Evolutionary conservation across 441 rosid species (phyloP).

Genomic region (Pelargonium citronellum): DNA sequence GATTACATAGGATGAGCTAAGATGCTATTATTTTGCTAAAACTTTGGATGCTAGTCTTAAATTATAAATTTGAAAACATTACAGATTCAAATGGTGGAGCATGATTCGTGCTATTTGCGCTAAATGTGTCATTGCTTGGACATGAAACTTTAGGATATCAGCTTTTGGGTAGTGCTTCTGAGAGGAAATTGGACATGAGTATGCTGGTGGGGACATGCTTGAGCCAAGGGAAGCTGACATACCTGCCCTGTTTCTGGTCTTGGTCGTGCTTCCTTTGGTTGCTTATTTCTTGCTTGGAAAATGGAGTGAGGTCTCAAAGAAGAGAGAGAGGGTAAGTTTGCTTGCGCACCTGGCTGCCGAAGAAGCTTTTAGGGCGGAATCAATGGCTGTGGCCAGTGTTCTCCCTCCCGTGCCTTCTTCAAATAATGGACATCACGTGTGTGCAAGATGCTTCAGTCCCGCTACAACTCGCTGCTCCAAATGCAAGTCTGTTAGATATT

Average conservation of each 20-base stretch:
- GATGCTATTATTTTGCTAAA: no score
- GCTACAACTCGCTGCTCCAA: slow-evolving; percentile 89
- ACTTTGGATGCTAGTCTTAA: neutral
- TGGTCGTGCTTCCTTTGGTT: slow-evolving; percentile 77
- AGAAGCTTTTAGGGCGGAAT: slow-evolving; percentile 61
- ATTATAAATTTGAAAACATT: neutral
- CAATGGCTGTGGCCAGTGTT: slow-evolving; percentile 36
- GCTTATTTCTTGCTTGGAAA: slow-evolving; percentile 68
- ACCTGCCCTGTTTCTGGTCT: slow-evolving; percentile 64
- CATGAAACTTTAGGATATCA: slow-evolving; percentile 31
- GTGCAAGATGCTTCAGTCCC: slow-evolving; percentile 67
- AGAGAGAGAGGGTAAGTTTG: slow-evolving; percentile 49
- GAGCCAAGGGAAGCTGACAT: slow-evolving; percentile 87
- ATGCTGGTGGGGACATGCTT: slow-evolving; percentile 74
- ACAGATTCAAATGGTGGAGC: neutral
- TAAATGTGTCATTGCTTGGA: slow-evolving; percentile 22
- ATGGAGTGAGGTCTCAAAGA: slow-evolving; percentile 69
- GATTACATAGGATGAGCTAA: no score
- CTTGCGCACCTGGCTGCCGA: slow-evolving; percentile 73
- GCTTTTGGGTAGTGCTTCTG: slow-evolving; percentile 23
- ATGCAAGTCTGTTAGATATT: slow-evolving; percentile 82
- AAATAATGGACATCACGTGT: slow-evolving; percentile 41
- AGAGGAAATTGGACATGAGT: slow-evolving; percentile 57
- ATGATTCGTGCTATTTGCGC: slow-evolving; percentile 7
- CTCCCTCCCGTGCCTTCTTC: slow-evolving; percentile 35